A percentile compares a stretch with the other conserved stretches of the same genome.
phyloP scores from a whole-genome alignment of 305 asterid species.

The Plantago coronopus region DNA sequence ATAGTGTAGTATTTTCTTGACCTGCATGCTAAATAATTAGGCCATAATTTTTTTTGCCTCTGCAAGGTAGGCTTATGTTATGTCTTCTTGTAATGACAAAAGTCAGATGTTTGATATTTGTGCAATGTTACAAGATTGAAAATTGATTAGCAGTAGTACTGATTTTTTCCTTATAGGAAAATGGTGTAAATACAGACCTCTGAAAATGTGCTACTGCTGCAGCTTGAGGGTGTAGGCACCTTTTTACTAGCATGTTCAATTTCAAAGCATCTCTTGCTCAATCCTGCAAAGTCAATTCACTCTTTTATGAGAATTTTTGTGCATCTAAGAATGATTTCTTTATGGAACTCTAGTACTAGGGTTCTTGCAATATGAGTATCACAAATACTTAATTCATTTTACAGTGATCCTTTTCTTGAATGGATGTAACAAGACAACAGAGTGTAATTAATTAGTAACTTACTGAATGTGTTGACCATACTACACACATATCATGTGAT shows the following conservation, averaged over 20 bases:
- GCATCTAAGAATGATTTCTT: background rate
- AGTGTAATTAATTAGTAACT: too few relatives aligned
- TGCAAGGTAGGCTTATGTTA: slow-evolving; percentile 10
- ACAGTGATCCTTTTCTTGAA: too few relatives aligned
- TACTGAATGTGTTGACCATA: background rate
- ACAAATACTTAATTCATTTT: too few relatives aligned
- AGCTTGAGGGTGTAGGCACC: slow-evolving; percentile 26
- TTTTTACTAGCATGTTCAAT: slow-evolving; percentile 26
- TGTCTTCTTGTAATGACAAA: slow-evolving; percentile 19
- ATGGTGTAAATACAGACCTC: slow-evolving; percentile 6
- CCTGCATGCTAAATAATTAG: slow-evolving; percentile 29
- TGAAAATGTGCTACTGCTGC: slow-evolving; percentile 28
- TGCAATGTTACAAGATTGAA: background rate
- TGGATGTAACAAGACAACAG: too few relatives aligned
- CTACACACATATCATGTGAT: background rate
- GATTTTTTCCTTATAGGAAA: background rate
- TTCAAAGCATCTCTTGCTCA: slow-evolving; percentile 28
- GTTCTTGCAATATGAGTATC: too few relatives aligned
- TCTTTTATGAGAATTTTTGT: background rate
- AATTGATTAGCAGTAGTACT: too few relatives aligned
- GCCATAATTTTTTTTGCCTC: slow-evolving; percentile 35
- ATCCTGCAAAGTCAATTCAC: slow-evolving; percentile 28
- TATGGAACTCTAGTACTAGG: background rate
- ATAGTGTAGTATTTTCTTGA: background rate
- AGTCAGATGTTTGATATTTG: slow-evolving; percentile 11